These are phyloP conservation scores for Aureobasidium namibiae DNA, from an alignment of 2,329 filamentous ascomycete genomes.

Conservation along the genomic window DNA sequence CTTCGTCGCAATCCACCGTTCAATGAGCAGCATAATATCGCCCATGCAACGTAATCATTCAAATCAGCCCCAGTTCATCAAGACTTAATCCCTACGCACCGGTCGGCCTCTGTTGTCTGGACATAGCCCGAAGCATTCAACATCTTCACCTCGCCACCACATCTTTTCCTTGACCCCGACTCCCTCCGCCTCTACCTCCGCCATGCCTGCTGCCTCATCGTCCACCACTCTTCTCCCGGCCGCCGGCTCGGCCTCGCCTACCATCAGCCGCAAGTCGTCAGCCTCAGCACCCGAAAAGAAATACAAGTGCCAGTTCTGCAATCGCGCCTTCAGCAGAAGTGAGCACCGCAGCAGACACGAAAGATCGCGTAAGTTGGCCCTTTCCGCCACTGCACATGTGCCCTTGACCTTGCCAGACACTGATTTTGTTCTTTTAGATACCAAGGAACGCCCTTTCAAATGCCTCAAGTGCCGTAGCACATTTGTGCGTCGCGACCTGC, in stretches of 20 bases:
- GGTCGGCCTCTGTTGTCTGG: slow-evolving; percentile 22
- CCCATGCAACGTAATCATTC: slow-evolving; percentile 20
- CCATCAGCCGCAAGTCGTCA: slow-evolving; percentile 62
- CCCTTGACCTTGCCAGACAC: background rate
- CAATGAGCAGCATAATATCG: slow-evolving; percentile 19
- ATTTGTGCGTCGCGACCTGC: slow-evolving; percentile 92
- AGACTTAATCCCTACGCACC: slow-evolving; percentile 32
- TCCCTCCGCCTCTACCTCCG: background rate
- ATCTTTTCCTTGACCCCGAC: background rate
- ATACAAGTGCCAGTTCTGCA: slow-evolving; percentile 99
- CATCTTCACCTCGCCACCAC: slow-evolving; percentile 16
- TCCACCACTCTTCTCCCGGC: slow-evolving; percentile 55
- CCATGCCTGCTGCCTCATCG: slow-evolving; percentile 61
- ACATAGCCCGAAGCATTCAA: slow-evolving; percentile 16
- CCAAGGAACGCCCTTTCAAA: slow-evolving; percentile 97
- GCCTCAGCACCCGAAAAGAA: slow-evolving; percentile 79
- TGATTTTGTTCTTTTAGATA: slow-evolving; percentile 53
- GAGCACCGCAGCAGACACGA: slow-evolving; percentile 97
- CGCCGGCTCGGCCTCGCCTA: slow-evolving; percentile 55
- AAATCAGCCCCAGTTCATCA: slow-evolving; percentile 22
- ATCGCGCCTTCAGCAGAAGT: slow-evolving; percentile 91
- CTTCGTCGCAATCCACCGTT: slow-evolving; percentile 13
- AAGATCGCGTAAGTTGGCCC: slow-evolving; percentile 76
- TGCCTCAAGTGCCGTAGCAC: slow-evolving; percentile 97
- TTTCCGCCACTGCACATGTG: background rate